Evolutionary conservation across 108 stramenopile species (phyloP), one percentile per base, ranked within the genome.

Genomic region (Skeletonema costatum): DNA sequence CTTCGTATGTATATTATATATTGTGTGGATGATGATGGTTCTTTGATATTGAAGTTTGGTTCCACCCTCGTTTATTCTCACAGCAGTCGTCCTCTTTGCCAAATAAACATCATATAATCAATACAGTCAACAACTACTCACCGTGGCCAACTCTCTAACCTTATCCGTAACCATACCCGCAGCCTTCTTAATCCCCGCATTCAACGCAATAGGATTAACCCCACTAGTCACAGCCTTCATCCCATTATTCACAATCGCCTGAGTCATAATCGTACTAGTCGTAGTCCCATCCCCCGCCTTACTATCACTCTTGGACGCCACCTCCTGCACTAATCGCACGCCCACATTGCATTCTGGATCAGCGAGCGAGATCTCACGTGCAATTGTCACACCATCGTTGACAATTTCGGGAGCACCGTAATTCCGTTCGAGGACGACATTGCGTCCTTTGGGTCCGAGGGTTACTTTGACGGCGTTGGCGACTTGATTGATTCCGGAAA

Each of bases 271-370:
- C 3, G 98, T 97, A 51, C 95, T 93, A 10, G 98, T 98, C 29
- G 98, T 99, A 51, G 98, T 99, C 59, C 98, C 98, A 84, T 99
- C 98, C 64, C 98, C 98, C 61, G 98, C 98, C 84, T 96, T 97
- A 74, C 80, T 82, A 80, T 99, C 97, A 70, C 92, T 93, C 90
- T 98, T 98, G 56, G 81, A 53, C n/a, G 98, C 98, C 59, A 97
- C 98, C 85, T 98, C 96, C 73, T 96, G 95, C 59, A 98, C 95
- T 36, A 98, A 85, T 31, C 85, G 77, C 31, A 94, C 98, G 39
- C 98, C 98, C 4, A 97, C 95, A 74, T 98, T 97, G 74, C 87
- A 60, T 83, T 97, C 96, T 8, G 96, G 98, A 73, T 98, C 96
- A 51, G 78, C 68, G 39, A 98, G 85, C 19, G 65, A 63, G 73